Conservation (phyloP, 2,329 filamentous ascomycete species). For the Xylariaceae sp. region DNA sequence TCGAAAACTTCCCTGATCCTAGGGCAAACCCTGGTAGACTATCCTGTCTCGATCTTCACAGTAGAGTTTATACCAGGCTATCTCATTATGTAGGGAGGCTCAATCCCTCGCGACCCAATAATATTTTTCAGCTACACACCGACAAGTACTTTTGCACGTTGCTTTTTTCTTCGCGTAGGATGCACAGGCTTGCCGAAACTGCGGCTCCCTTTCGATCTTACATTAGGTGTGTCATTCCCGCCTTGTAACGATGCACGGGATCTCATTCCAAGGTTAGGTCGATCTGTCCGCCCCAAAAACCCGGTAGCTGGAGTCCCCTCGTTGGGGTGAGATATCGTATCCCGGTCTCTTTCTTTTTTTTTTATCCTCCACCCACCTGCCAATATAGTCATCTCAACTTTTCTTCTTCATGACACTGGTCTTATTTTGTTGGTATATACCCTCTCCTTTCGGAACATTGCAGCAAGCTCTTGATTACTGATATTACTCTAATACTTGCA, state of each 20-base stretch:
- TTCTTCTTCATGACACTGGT: too few species aligned
- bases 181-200: constrained; percentile 6
- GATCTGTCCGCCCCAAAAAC: constrained; percentile 15
- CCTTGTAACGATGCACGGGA: constrained; percentile 8
- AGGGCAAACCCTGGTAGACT: constrained; percentile 1
- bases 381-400: constrained; percentile 5
- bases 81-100: constrained; percentile 17
- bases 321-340: constrained; percentile 5
- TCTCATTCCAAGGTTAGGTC: constrained; percentile 12
- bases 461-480: too few species aligned
- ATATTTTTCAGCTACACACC: constrained; percentile 13
- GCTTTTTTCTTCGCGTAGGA: constrained; percentile 16
- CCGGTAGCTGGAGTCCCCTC: constrained; percentile 13
- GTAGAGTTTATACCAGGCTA: constrained; percentile 13
- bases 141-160: constrained; percentile 1
- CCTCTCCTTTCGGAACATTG: too few species aligned
- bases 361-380: constrained; percentile 9
- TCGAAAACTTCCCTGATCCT: constrained; percentile 12
- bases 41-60: constrained; percentile 3
- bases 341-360: constrained; percentile 15
- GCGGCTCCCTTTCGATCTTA: constrained; percentile 1
- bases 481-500: too few species aligned
- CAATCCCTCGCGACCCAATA: constrained; percentile 20
- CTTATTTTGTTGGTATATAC: constrained; percentile 5
- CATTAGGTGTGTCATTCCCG: constrained; percentile 8